Base-by-base conservation (phyloP, 768 basidiomycete genomes). In the Clathrus columnatus region DNA sequence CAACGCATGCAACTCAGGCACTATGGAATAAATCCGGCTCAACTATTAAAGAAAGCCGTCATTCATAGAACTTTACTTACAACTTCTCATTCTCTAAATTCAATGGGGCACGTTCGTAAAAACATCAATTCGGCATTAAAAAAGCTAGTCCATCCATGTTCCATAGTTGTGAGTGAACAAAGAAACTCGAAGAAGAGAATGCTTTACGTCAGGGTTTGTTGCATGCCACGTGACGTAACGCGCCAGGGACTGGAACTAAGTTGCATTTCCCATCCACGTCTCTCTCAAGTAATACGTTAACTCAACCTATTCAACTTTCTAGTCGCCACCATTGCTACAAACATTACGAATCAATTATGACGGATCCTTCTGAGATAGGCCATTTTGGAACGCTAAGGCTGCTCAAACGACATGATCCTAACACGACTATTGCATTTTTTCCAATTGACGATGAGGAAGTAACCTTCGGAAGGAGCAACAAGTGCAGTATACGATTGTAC, bases 391-490 rank as follows among this genome's bases (percentile, higher is more conserved):
- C 83, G 0, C 69, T 88, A 3, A 78, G 79, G 48, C 71, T 87
- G 50, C 71, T 87, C 67, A 85, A 83, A 61, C 70, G 72, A 11
- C 71, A 68, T 46, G 74, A 77, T 20, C 67, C 72, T 1, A 67
- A 73, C 50, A 67, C 68, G 0, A 69, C 78, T 7, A 69, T 87
- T 23, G 82, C 86, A 1, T 74, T 83, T 1, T 89, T 84, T 58
- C 86, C 86, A 4, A 81, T 89, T 61, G 86, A 89, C 69, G 74
- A 80, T 4, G 75, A 80, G 20, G 72, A 78, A 50, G 70, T 87
- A 50, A 84, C 85, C 0, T 81, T 89, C 67, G 86, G 87, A 46
- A 75, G 83, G 57, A 81, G 83, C 63, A 74, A 75, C 0, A 65
- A 67, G 0, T 87, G 86, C 64, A 76, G 80, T 58, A 80, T 89